Evolutionary conservation across 2,329 filamentous ascomycete genomes (phyloP).

Genomic region (Dothistroma septosporum): DNA sequence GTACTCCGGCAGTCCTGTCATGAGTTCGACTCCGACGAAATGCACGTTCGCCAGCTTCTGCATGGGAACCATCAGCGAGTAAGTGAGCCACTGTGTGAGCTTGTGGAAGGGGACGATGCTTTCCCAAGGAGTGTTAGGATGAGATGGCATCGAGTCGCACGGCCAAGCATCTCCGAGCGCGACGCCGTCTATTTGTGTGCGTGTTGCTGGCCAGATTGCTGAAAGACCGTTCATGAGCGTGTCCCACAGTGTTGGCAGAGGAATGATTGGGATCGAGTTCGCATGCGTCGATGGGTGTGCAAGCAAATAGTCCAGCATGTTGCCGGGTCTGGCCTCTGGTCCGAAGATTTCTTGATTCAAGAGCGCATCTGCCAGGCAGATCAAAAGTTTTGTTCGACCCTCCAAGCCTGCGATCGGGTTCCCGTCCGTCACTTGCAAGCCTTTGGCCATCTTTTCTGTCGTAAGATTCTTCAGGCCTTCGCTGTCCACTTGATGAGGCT

Average conservation of each 20-base stretch:
- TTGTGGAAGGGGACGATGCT: slow-evolving; percentile 89
- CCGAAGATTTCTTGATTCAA: slow-evolving; percentile 82
- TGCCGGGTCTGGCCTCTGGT: slow-evolving; percentile 76
- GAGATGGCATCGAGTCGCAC: slow-evolving; percentile 76
- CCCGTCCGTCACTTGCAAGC: slow-evolving; percentile 74
- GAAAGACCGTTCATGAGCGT: slow-evolving; percentile 82
- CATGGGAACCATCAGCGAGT: slow-evolving; percentile 91
- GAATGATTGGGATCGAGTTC: slow-evolving; percentile 80
- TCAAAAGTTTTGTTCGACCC: slow-evolving; percentile 74
- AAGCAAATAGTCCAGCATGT: slow-evolving; percentile 94
- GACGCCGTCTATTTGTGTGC: slow-evolving; percentile 80
- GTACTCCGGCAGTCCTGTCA: slow-evolving; percentile 88
- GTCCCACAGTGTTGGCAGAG: slow-evolving; percentile 83
- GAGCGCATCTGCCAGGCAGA: slow-evolving; percentile 70
- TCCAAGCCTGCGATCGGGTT: slow-evolving; percentile 83
- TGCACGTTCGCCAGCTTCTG: slow-evolving; percentile 72
- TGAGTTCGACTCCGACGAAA: slow-evolving; percentile 75
- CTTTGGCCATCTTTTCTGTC: slow-evolving; percentile 68
- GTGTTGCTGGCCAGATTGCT: slow-evolving; percentile 81
- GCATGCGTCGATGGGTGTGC: slow-evolving; percentile 86
- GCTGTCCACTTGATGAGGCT: slow-evolving; percentile 87
- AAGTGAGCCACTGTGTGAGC: slow-evolving; percentile 89
- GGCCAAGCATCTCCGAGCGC: slow-evolving; percentile 93
- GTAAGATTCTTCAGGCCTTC: slow-evolving; percentile 71
- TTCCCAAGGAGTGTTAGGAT: slow-evolving; percentile 68